Base-by-base conservation (phyloP, 1,139 yeast species). In the Nakaseomyces bracarensis region DNA sequence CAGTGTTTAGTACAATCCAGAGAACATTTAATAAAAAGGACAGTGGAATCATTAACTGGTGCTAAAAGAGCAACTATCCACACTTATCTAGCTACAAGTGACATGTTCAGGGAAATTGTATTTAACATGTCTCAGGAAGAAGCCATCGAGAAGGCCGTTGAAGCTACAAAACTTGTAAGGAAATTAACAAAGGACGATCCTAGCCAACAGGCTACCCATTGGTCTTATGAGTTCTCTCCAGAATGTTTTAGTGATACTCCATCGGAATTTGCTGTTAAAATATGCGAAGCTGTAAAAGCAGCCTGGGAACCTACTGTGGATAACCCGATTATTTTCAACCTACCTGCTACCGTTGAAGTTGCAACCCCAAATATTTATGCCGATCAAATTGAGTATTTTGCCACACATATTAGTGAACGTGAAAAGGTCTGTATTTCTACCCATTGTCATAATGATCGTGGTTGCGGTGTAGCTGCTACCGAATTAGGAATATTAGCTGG, bases 311-410 rank as follows among this genome's bases (percentile, higher is more conserved):
- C 97, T 42, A 66, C 84, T 5, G 79, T 53, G 25, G 91, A 83
- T 46, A 73, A 76, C 51, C 96, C 96, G 46, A 86, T 91, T 54
- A 86, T 91, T 53, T 89, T 91, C 73, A 91, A 91, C 69, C 73
- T 91, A 55, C 98, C 98, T 9, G 97, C 98, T 34, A 91, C 98
- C n/a, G 97, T 91, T 30, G 98, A 91, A 69, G 83, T 89, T 74
- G 70, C 95, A 20, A 76, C 93, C 35, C 98, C 97, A 49, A 91
- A 91, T 63, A 79, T 89, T 36, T 91, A 86, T 58, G 98, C 97
- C 42, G 97, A 91, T 66, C 97, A 89, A 69, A 79, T 91, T 50
- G 98, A 91, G 67, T 87, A 82, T 63, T 91, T 91, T 61, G 69
- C 82, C 49, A 79, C 79, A 20, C 74, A 82, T 55, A 82, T 91